Evolutionary conservation across 1,284 basidiomycete species (phyloP), one percentile per base, ranked within the genome.

Genomic region (Exobasidium cylindrosporum): DNA sequence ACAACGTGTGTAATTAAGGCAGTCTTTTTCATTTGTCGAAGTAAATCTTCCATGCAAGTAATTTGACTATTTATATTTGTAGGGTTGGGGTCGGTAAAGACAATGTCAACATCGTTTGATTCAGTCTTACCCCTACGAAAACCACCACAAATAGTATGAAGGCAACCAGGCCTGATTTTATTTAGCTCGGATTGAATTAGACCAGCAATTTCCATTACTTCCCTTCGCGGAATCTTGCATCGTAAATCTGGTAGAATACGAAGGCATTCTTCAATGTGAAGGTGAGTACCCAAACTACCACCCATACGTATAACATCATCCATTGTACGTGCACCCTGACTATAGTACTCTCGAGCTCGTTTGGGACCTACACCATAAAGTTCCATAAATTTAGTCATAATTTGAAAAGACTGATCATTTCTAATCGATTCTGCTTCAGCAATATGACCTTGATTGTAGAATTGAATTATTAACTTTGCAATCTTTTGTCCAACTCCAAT

Each of bases 401-500:
- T 62, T 35, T 58, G 66, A 40, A 77, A 55, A 6, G 70, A 68
- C 14, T 30, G n/a, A 52, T 79, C 77, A 1, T 64, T 32, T 1
- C 63, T 57, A 6, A 79, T 76, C 7, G 65, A 60, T 47, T 74
- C 64, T 0, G 70, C 76, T 55, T 79, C 77, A 6, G 70, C 63
- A 5, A 79, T 74, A 10, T 54, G 31, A 3, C 65, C 68, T 13
- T 57, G 45, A 24, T 55, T 17, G 50, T 66, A 77, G 30, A 65
- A 77, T 60, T 79, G 77, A 21, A 55, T 46, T 29, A 78, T 65
- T 4, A 73, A 50, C 0, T 31, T 54, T 17, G 60, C 65, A 28
- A 77, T 71, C 57, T 79, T 79, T 32, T 60, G 59, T 0, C 77
- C 77, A 1, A 79, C 66, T 1, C 77, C 77, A 44, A 74, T 74